Evolutionary conservation across 1,139 yeast species (phyloP).

Genomic region (Nadsonia commutata): DNA sequence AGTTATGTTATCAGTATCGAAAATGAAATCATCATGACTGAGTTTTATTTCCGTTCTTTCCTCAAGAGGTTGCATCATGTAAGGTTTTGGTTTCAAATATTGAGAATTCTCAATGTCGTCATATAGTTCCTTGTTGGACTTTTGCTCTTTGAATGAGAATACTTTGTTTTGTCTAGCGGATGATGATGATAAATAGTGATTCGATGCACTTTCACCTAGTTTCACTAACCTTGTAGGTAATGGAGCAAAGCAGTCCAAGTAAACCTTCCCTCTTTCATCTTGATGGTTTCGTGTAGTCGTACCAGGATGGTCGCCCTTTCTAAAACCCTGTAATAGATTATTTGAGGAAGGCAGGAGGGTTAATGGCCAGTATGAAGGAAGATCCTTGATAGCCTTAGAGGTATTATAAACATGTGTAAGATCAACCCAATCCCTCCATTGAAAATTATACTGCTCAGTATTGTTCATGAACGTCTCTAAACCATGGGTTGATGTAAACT

Average conservation of each 20-base stretch:
- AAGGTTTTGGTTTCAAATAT: conserved; percentile 11
- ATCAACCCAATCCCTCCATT: conserved; percentile 20
- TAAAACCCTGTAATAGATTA: conserved; percentile 1
- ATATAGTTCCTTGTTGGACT: conserved; percentile 7
- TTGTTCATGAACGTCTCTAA: conserved; percentile 19
- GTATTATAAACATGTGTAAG: conserved; percentile 12
- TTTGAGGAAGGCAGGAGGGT: conserved; percentile 6
- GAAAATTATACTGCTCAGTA: conserved; percentile 16
- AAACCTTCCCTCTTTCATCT: conserved; percentile 18
- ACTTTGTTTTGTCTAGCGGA: conserved; percentile 3
- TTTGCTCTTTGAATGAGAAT: conserved; percentile 7
- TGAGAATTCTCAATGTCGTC: conserved; percentile 11
- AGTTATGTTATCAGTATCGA: conserved; percentile 3
- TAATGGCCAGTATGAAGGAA: conserved; percentile 3
- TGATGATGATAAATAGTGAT: neutral
- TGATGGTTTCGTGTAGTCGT: conserved; percentile 12
- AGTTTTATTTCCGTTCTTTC: conserved; percentile 6
- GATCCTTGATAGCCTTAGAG: conserved; percentile 4
- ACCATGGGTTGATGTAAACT: conserved; percentile 2
- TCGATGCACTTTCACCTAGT: neutral
- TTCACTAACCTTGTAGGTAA: neutral
- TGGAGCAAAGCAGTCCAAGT: conserved; percentile 10
- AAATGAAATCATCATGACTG: conserved; percentile 6
- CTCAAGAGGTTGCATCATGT: conserved; percentile 6
- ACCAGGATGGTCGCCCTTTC: conserved; percentile 3